phyloP scores from a whole-genome alignment of 1,284 basidiomycete genomes.

The Microbotryomycetes sp. region DNA sequence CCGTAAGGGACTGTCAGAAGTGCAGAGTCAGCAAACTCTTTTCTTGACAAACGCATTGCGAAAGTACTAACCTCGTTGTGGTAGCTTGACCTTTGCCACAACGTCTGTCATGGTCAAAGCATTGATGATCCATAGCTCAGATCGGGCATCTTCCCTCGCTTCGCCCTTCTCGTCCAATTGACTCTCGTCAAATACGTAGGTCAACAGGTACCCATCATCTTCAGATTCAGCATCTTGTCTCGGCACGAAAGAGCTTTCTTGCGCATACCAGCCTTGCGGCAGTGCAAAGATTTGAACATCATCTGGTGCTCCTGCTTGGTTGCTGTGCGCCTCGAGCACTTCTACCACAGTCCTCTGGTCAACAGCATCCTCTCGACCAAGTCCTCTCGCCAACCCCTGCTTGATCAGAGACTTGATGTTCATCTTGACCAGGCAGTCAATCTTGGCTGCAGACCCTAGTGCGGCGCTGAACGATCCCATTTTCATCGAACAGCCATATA shows the following conservation, averaged over 20 bases:
- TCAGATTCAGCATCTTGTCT: constrained; percentile 37
- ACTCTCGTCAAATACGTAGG: constrained; percentile 49
- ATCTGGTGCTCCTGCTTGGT: constrained; percentile 7
- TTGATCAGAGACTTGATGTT: constrained; percentile 43
- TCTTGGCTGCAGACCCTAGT: constrained; percentile 48
- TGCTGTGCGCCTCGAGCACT: constrained; percentile 40
- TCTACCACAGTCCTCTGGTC: constrained; percentile 43
- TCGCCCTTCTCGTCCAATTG: constrained; percentile 41
- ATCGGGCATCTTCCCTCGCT: constrained; percentile 39
- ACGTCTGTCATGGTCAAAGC: constrained; percentile 44
- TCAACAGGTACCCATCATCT: constrained; percentile 48
- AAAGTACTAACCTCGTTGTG: constrained; percentile 41
- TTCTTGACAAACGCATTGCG: constrained; percentile 9
- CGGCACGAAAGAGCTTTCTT: constrained; percentile 47
- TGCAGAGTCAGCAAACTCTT: neutral
- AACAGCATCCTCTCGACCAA: constrained; percentile 39
- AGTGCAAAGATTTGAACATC: constrained; percentile 42
- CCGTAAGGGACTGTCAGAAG: constrained; percentile 41
- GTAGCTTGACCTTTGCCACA: constrained; percentile 45
- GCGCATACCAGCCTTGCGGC: constrained; percentile 46
- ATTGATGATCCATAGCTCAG: constrained; percentile 49
- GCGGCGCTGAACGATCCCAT: constrained; percentile 47
- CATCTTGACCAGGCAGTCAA: constrained; percentile 49
- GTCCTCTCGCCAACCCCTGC: constrained; percentile 37
- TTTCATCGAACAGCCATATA: constrained; percentile 47